phyloP scores from a whole-genome alignment of 371 early-diverging fungal species.

The Gilbertella persicaria region DNA sequence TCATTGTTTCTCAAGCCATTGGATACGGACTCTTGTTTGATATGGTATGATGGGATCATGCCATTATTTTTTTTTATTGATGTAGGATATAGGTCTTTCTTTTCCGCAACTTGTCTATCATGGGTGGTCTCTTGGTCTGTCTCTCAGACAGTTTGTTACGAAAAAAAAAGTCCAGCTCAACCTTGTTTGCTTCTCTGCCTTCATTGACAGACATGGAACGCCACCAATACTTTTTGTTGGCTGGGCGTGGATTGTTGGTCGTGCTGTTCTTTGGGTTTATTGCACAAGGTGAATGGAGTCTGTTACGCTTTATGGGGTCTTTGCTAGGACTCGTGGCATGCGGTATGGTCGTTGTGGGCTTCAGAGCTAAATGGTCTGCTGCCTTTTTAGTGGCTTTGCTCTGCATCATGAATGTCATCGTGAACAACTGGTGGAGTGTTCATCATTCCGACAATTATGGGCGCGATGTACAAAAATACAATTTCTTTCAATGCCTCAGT shows the following conservation, averaged over 20 bases:
- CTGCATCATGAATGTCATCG: constrained; percentile 80
- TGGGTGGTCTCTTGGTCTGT: constrained; percentile 89
- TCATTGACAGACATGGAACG: constrained; percentile 74
- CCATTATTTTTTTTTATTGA: background rate
- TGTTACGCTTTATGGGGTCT: constrained; percentile 65
- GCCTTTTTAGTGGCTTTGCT: constrained; percentile 86
- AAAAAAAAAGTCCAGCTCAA: constrained; percentile 32
- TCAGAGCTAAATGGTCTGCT: constrained; percentile 94
- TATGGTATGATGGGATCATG: constrained; percentile 31
- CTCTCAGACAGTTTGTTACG: constrained; percentile 65
- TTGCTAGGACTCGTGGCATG: constrained; percentile 79
- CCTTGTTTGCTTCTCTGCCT: constrained; percentile 82
- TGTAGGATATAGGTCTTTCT: background rate
- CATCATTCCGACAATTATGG: constrained; percentile 70
- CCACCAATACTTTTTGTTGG: constrained; percentile 81
- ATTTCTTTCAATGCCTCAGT: constrained; percentile 96
- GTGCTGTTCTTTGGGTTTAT: constrained; percentile 86
- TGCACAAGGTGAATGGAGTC: constrained; percentile 77
- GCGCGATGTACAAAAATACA: too few species aligned
- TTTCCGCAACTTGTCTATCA: constrained; percentile 70
- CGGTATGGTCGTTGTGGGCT: constrained; percentile 91
- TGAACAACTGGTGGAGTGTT: constrained; percentile 95
- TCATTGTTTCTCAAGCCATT: constrained; percentile 80
- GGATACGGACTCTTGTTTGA: constrained; percentile 92
- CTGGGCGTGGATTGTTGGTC: constrained; percentile 87